phyloP scores from a whole-genome alignment of 108 stramenopile genomes.

The Nannochloropsis gaditana region DNA sequence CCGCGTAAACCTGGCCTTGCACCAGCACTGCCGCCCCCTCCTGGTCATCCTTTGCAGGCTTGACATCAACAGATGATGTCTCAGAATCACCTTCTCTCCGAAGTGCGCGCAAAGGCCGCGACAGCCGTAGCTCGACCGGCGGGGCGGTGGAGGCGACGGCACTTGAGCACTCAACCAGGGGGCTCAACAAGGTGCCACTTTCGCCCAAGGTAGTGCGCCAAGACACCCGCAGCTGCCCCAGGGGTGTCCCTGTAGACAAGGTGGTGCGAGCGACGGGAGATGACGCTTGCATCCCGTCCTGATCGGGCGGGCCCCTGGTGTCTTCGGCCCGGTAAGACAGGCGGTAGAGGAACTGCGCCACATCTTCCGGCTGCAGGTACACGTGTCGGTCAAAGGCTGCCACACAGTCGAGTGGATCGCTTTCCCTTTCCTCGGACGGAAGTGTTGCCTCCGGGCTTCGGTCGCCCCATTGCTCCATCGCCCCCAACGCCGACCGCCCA shows the following conservation, averaged over 20 bases:
- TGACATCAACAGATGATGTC: too few relatives aligned
- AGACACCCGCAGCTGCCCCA: constrained; percentile 11
- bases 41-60: not conserved
- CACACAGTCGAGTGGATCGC: constrained; percentile 1
- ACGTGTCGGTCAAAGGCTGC: not conserved
- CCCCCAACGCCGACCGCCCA: not conserved
- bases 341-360: not conserved
- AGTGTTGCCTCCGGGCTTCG: not conserved
- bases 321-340: not conserved
- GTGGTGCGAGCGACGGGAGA: not conserved
- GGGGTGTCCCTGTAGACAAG: not conserved
- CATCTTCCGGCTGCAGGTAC: not conserved
- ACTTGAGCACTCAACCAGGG: not conserved
- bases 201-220: not conserved
- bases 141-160: not conserved
- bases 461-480: not conserved
- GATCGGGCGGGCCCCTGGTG: not conserved
- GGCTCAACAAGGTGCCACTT: not conserved
- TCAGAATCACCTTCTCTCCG: not conserved
- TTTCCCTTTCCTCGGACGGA: not conserved
- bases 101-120: not conserved
- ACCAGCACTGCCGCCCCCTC: not conserved
- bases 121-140: not conserved
- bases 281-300: not conserved
- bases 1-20: not conserved